A percentile compares a stretch with the other conserved stretches of the same genome.
Evolutionary conservation across 257 asterid species (phyloP).

Genomic region (Nemophila menziesii): DNA sequence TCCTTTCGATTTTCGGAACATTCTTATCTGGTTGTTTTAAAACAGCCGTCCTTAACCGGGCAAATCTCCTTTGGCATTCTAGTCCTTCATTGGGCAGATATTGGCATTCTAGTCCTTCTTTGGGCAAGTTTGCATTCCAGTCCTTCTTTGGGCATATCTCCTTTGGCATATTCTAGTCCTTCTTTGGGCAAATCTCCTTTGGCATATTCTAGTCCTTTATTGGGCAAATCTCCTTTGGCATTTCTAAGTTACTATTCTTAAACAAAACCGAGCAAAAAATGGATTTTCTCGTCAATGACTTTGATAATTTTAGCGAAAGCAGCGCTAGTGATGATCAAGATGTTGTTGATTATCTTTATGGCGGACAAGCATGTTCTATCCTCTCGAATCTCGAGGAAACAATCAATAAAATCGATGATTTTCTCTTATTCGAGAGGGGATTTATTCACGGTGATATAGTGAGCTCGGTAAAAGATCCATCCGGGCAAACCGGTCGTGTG

Average conservation of each 20-base stretch:
- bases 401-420: conserved; percentile 69
- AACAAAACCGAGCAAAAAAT: too few relatives aligned
- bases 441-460: conserved; percentile 63
- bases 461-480: conserved; percentile 54
- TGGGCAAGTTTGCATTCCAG: too few relatives aligned
- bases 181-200: conserved; percentile 13
- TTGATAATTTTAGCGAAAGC: conserved; percentile 70
- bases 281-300: conserved; percentile 58
- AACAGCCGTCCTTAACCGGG: too few relatives aligned
- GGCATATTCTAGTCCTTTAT: conserved; percentile 13
- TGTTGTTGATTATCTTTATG: conserved; percentile 54
- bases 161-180: conserved; percentile 9
- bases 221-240: conserved; percentile 9
- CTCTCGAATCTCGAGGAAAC: conserved; percentile 81
- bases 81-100: too few relatives aligned
- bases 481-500: conserved; percentile 69
- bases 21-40: too few relatives aligned
- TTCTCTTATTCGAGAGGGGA: conserved; percentile 73
- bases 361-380: conserved; percentile 64
- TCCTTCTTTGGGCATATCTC: too few relatives aligned
- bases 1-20: too few relatives aligned
- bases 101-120: too few relatives aligned
- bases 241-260: too few relatives aligned
- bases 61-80: too few relatives aligned
- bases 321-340: conserved; percentile 76